Conservation (phyloP, 164 flowering plant genomes). For the Magnolia changhungtana region DNA sequence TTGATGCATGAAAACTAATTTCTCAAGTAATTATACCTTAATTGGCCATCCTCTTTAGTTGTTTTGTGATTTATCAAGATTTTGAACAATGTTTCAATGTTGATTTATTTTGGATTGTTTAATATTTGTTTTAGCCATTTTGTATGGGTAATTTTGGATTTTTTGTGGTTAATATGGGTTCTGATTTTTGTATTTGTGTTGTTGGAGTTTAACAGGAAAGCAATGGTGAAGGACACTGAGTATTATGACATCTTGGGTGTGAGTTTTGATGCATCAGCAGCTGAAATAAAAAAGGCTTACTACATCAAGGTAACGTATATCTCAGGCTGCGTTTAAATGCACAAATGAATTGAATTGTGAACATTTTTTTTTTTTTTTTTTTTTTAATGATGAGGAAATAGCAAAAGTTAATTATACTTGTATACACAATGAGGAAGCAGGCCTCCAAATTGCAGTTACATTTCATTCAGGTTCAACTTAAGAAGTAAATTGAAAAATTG, state of each 20-base stretch:
- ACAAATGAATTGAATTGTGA: no score
- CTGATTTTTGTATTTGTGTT: no score
- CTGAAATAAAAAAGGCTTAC: slow-evolving; percentile 90
- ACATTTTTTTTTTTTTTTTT: neutral
- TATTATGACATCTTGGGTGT: slow-evolving; percentile 83
- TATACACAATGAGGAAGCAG: neutral
- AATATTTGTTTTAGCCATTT: no score
- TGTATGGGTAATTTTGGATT: no score
- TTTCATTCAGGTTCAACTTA: neutral
- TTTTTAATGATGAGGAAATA: neutral
- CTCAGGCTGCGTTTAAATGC: neutral
- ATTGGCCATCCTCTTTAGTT: no score
- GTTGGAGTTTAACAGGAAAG: slow-evolving; percentile 1
- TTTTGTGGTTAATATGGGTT: no score
- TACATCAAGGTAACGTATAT: slow-evolving; percentile 54
- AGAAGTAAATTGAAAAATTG: neutral
- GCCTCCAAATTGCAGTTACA: neutral
- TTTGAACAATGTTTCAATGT: no score
- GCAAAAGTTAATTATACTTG: neutral
- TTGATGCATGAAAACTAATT: no score
- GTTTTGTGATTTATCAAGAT: no score
- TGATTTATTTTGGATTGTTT: no score
- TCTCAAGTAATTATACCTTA: no score
- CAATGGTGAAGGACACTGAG: slow-evolving; percentile 76
- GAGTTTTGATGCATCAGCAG: slow-evolving; percentile 53